These are phyloP conservation scores for Leishmania tropica DNA, from an alignment of 208 protist species.

Conservation along the genomic window DNA sequence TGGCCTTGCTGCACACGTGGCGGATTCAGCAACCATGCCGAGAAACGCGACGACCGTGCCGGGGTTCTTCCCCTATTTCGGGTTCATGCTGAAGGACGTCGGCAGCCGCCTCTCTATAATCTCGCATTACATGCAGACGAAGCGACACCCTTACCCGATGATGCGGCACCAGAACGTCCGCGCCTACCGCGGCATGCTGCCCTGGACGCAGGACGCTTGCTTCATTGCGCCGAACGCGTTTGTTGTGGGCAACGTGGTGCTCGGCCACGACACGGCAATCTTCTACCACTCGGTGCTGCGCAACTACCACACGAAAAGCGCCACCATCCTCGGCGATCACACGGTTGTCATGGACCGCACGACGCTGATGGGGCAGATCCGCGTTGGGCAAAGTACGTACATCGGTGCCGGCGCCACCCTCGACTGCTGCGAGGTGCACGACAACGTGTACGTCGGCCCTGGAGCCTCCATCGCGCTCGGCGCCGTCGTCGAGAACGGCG, in stretches of 20 bases:
- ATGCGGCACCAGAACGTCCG: constrained; percentile 88
- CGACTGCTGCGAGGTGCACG: constrained; percentile 84
- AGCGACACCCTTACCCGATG: constrained; percentile 81
- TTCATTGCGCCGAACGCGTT: constrained; percentile 91
- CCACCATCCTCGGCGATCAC: constrained; percentile 77
- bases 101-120: constrained; percentile 67
- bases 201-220: constrained; percentile 76
- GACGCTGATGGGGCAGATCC: constrained; percentile 83
- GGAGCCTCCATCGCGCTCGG: constrained; percentile 81
- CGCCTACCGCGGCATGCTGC: constrained; percentile 86
- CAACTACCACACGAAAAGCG: constrained; percentile 76
- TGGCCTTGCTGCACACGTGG: background rate
- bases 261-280: constrained; percentile 81
- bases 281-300: constrained; percentile 91
- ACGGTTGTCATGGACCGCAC: constrained; percentile 86
- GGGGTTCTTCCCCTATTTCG: constrained; percentile 76
- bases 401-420: constrained; percentile 76
- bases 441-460: constrained; percentile 85
- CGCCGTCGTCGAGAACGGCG: constrained; percentile 82
- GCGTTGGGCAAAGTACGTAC: constrained; percentile 56
- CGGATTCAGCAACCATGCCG: constrained; percentile 23
- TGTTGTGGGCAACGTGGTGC: constrained; percentile 82
- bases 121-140: constrained; percentile 65
- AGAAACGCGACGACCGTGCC: constrained; percentile 64
- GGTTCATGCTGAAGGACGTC: constrained; percentile 89